phyloP scores from a whole-genome alignment of 495 filamentous ascomycete species.

The Penicillium cinerascens region DNA sequence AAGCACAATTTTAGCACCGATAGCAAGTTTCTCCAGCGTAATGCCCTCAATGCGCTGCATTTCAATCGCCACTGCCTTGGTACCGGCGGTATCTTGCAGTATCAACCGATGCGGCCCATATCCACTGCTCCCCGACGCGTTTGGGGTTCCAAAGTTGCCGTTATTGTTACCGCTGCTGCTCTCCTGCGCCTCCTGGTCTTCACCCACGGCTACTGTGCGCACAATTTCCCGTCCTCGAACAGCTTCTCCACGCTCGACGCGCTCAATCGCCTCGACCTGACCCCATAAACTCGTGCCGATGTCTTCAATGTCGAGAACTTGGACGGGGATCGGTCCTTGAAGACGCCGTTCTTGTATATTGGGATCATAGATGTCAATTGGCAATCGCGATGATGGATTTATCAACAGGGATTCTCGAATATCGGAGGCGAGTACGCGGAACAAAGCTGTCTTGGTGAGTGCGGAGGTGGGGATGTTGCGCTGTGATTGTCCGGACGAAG shows the following conservation, averaged over 20 bases:
- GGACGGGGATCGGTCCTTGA: constrained; percentile 61
- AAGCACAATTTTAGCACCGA: constrained; percentile 79
- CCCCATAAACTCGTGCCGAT: constrained; percentile 73
- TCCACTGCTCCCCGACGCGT: constrained; percentile 21
- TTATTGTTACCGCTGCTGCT: constrained; percentile 15
- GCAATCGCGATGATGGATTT: constrained; percentile 51
- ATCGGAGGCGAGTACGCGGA: constrained; percentile 76
- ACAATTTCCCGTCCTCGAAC: constrained; percentile 81
- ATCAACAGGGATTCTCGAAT: constrained; percentile 58
- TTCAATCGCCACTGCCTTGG: constrained; percentile 69
- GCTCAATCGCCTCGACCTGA: constrained; percentile 82
- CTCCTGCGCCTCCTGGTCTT: constrained; percentile 35
- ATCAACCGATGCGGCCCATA: constrained; percentile 73
- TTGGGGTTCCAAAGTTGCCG: constrained; percentile 6
- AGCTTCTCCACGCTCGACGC: constrained; percentile 75
- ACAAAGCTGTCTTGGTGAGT: constrained; percentile 72
- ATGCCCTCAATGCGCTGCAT: constrained; percentile 62
- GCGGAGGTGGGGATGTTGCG: constrained; percentile 64
- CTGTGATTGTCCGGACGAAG: constrained; percentile 21
- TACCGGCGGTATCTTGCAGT: constrained; percentile 75
- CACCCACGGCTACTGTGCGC: constrained; percentile 57
- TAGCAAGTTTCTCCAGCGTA: constrained; percentile 59
- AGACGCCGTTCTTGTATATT: constrained; percentile 53
- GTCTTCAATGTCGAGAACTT: constrained; percentile 83
- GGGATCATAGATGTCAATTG: constrained; percentile 51